Conservation (phyloP, 2,329 filamentous ascomycete species). For the Neophaeococcomyces mojaviensis region DNA sequence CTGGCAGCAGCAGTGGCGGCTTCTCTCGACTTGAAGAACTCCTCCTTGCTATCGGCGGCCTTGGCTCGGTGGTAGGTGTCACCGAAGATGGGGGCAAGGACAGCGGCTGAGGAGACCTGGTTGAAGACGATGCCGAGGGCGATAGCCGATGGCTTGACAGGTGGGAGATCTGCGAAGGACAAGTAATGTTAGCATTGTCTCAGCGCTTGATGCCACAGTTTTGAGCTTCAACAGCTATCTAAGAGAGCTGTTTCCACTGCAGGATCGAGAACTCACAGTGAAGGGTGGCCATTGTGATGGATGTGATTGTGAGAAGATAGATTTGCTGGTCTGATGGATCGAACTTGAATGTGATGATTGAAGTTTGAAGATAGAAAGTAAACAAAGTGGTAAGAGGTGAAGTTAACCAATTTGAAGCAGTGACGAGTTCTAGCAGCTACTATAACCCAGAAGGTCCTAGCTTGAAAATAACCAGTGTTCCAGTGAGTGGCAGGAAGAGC, state of each 20-base stretch:
- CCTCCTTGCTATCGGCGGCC: conserved; percentile 86
- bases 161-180: conserved; percentile 52
- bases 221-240: neutral
- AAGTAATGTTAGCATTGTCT: conserved; percentile 12
- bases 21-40: conserved; percentile 92
- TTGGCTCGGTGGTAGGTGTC: conserved; percentile 91
- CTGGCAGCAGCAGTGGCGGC: conserved; percentile 77
- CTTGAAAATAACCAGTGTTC: no score
- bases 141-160: conserved; percentile 97
- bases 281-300: conserved; percentile 50
- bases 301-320: neutral
- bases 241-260: neutral
- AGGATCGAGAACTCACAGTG: conserved; percentile 43
- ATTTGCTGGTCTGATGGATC: no score
- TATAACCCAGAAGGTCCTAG: neutral
- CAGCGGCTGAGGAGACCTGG: conserved; percentile 80
- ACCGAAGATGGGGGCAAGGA: conserved; percentile 84
- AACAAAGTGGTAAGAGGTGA: neutral
- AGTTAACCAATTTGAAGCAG: conserved; percentile 2
- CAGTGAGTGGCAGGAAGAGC: neutral
- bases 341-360: neutral
- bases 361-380: neutral
- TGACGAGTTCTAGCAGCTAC: conserved; percentile 1
- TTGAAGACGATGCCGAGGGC: conserved; percentile 94
- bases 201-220: neutral